Evolutionary conservation across 148 eudicot genomes (phyloP).

Genomic region (Camellia japonica): DNA sequence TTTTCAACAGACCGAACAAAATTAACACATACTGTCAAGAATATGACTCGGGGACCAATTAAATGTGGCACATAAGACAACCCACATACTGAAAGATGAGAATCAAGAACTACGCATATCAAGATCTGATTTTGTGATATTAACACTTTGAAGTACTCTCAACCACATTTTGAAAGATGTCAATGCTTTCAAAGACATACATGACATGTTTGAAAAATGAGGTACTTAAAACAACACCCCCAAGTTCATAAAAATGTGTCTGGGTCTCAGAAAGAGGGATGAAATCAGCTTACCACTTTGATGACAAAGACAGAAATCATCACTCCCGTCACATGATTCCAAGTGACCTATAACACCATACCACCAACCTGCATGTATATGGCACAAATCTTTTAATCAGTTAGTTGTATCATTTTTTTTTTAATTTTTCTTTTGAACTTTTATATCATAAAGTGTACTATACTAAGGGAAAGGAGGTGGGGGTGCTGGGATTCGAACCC

Average conservation of each 20-base stretch:
- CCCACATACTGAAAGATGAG: slow-evolving; percentile 20
- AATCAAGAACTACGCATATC: slow-evolving; percentile 15
- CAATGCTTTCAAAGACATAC: background rate
- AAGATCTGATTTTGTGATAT: slow-evolving; percentile 19
- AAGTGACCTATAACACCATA: slow-evolving; percentile 94
- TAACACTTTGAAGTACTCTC: slow-evolving; percentile 10
- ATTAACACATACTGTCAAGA: slow-evolving; percentile 26
- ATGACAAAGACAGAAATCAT: slow-evolving; percentile 55
- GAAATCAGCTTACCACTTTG: slow-evolving; percentile 9
- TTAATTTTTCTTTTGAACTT: too few species aligned
- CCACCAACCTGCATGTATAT: slow-evolving; percentile 84
- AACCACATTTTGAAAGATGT: slow-evolving; percentile 15
- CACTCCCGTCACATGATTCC: slow-evolving; percentile 78
- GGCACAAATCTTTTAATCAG: background rate
- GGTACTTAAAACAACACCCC: background rate
- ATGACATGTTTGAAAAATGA: background rate
- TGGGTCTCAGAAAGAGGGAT: background rate
- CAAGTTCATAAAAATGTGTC: background rate
- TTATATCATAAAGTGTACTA: too few species aligned
- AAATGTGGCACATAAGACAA: slow-evolving; percentile 9
- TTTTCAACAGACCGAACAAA: slow-evolving; percentile 39
- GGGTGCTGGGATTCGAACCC: too few species aligned
- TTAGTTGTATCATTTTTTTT: background rate
- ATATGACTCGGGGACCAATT: slow-evolving; percentile 41
- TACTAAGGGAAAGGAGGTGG: too few species aligned